phyloP scores from a whole-genome alignment of 768 basidiomycete genomes.

The Tremella yokohamensis region DNA sequence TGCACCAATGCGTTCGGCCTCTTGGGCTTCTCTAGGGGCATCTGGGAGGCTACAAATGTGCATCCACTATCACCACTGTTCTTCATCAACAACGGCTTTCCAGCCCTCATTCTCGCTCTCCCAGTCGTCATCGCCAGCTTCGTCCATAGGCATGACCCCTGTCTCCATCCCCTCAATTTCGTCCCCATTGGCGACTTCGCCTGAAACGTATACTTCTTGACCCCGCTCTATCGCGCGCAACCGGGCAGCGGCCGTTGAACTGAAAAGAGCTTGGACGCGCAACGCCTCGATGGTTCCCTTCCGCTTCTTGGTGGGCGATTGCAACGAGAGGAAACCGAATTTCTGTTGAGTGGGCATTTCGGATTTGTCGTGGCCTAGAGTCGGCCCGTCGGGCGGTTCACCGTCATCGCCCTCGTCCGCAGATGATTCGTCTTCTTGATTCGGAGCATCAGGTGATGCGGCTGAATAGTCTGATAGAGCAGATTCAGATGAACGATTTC shows the following conservation, averaged over 20 bases:
- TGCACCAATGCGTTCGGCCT: too few relatives aligned
- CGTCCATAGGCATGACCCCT: constrained; percentile 6
- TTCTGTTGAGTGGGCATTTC: background rate
- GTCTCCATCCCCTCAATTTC: constrained; percentile 8
- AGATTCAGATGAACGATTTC: background rate
- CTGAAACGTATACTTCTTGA: constrained; percentile 30
- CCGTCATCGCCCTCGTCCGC: constrained; percentile 5
- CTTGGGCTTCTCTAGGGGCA: too few relatives aligned
- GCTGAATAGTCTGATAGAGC: background rate
- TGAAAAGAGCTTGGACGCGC: constrained; percentile 34
- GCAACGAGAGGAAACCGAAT: constrained; percentile 19
- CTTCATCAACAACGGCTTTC: constrained; percentile 26
- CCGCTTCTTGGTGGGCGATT: constrained; percentile 18
- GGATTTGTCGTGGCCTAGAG: background rate
- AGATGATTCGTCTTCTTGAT: background rate
- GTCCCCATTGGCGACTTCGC: constrained; percentile 13
- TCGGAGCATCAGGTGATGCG: background rate
- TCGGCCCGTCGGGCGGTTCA: constrained; percentile 9
- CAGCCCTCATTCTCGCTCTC: constrained; percentile 43
- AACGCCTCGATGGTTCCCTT: constrained; percentile 16
- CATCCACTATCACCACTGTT: background rate
- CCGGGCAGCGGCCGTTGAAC: constrained; percentile 16
- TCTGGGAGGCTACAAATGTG: too few relatives aligned
- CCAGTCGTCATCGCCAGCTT: constrained; percentile 39
- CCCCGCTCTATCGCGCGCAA: constrained; percentile 29